Conservation (phyloP, 176 grass and related monocot genomes). For the Aechmea fasciata region DNA sequence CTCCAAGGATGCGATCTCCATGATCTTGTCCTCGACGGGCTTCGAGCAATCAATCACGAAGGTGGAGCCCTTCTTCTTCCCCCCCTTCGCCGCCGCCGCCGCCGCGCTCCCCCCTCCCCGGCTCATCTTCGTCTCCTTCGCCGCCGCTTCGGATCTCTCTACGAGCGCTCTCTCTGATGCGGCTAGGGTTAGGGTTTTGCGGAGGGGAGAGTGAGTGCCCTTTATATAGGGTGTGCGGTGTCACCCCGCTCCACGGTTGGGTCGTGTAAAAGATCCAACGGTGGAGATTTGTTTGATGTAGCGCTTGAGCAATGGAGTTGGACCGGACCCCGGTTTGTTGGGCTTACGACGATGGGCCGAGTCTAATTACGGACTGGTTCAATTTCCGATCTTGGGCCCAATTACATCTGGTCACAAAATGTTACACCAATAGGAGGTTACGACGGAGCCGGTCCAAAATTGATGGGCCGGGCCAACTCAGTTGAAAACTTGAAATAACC, state of each 20-base stretch:
- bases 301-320: not conserved
- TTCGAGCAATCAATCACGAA: slow-evolving; percentile 6
- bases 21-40: slow-evolving; percentile 12
- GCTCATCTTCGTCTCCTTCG: not conserved
- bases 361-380: not conserved
- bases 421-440: too few relatives aligned
- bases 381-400: too few relatives aligned
- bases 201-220: not conserved
- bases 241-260: not conserved
- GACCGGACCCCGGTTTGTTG: too few relatives aligned
- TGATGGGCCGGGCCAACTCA: too few relatives aligned
- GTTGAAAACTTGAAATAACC: too few relatives aligned
- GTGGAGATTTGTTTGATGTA: not conserved
- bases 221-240: not conserved
- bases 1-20: slow-evolving; percentile 19
- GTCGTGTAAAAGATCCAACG: not conserved
- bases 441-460: too few relatives aligned
- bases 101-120: not conserved
- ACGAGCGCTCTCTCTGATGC: not conserved
- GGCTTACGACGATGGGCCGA: not conserved
- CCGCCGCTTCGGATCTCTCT: not conserved
- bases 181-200: slow-evolving; percentile 12
- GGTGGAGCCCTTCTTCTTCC: slow-evolving; percentile 4
- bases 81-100: not conserved
- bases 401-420: too few relatives aligned